Evolutionary conservation across 2,329 filamentous ascomycete genomes (phyloP).

Genomic region (Botrytis tulipae): DNA sequence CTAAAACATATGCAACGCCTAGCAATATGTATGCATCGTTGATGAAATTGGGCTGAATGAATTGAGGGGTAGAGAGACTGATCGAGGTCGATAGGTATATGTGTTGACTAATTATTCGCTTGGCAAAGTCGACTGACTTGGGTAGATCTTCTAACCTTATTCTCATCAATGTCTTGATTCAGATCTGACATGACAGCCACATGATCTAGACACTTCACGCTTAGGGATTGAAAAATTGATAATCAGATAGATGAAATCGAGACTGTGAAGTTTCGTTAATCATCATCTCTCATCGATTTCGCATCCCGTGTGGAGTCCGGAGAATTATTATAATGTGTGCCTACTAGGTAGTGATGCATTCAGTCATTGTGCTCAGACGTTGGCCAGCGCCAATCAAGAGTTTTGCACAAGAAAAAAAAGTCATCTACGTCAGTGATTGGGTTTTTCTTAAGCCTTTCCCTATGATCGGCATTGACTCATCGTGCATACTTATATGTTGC

Average conservation of each 20-base stretch:
- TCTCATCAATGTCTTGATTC: neutral
- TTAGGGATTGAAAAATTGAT: neutral
- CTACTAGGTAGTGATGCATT: neutral
- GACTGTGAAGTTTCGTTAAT: too few species aligned
- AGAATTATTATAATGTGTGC: neutral
- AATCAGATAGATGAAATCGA: neutral
- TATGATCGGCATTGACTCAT: neutral
- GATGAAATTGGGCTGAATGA: neutral
- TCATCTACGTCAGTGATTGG: slow-evolving; percentile 12
- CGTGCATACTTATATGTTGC: neutral
- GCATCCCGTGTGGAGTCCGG: neutral
- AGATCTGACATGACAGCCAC: neutral
- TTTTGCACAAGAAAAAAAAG: neutral
- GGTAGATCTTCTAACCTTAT: neutral
- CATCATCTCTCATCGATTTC: neutral
- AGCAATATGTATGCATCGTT: neutral
- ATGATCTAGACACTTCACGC: neutral
- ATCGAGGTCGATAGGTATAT: neutral
- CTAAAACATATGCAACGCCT: neutral
- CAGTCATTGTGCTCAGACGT: neutral
- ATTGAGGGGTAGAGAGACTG: neutral
- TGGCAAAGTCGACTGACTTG: neutral
- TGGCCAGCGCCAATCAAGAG: neutral
- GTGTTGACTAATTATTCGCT: neutral
- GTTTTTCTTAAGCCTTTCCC: neutral